phyloP scores from a whole-genome alignment of 1,139 yeast genomes.

The Hemisphaericaspora subhashii region DNA sequence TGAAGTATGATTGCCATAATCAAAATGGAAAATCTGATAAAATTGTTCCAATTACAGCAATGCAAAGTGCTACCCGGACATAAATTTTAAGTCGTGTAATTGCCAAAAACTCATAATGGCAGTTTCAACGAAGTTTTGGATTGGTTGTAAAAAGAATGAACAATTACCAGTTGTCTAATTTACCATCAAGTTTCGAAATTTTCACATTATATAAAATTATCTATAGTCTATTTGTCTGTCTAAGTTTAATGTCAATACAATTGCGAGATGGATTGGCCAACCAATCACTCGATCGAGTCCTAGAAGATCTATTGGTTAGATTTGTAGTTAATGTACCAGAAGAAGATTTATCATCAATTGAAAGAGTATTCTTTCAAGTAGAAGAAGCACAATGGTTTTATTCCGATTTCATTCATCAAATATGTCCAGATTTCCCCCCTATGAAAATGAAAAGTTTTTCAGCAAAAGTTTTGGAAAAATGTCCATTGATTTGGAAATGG shows the following conservation, averaged over 20 bases:
- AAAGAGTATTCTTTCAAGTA: constrained; percentile 86
- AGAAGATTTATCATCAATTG: constrained; percentile 84
- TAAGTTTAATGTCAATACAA: constrained; percentile 62
- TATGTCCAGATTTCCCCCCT: constrained; percentile 75
- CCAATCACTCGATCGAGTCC: constrained; percentile 68
- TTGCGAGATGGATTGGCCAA: constrained; percentile 55
- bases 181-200: too few relatives aligned
- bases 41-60: too few relatives aligned
- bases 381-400: constrained; percentile 99
- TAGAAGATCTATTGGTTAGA: constrained; percentile 86
- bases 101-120: too few relatives aligned
- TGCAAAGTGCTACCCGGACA: too few relatives aligned
- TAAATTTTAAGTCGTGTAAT: too few relatives aligned
- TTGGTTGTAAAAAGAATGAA: too few relatives aligned
- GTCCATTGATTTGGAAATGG: constrained; percentile 89
- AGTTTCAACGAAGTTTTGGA: too few relatives aligned
- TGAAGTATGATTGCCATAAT: too few relatives aligned
- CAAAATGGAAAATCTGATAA: too few relatives aligned
- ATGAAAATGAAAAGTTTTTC: constrained; percentile 83
- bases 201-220: too few relatives aligned
- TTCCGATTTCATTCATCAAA: constrained; percentile 74
- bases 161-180: too few relatives aligned
- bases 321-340: constrained; percentile 90
- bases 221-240: too few relatives aligned
- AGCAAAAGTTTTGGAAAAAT: constrained; percentile 65